A percentile compares a stretch with the other conserved stretches of the same genome.
Evolutionary conservation across 495 filamentous ascomycete genomes (phyloP).

Genomic region (Pyrenula aspistea): DNA sequence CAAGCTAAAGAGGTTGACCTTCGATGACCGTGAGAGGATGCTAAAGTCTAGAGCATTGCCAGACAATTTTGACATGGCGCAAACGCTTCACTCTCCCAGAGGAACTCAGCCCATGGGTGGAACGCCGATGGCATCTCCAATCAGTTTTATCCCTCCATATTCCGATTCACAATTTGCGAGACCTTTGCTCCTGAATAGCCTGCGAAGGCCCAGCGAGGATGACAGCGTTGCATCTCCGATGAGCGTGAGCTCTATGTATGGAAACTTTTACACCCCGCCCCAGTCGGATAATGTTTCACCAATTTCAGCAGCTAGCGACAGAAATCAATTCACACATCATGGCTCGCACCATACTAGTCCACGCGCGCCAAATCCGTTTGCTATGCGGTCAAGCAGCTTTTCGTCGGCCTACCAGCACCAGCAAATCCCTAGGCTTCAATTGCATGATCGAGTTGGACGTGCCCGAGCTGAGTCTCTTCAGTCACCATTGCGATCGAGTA

Average conservation of each 20-base stretch:
- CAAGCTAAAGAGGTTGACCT: slow-evolving; percentile 88
- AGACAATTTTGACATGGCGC: slow-evolving; percentile 84
- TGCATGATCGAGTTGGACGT: slow-evolving; percentile 20
- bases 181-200: slow-evolving; percentile 24
- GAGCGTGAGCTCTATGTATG: slow-evolving; percentile 28
- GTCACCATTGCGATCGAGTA: slow-evolving; percentile 8
- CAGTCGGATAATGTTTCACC: slow-evolving; percentile 17
- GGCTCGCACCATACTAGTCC: slow-evolving; percentile 22
- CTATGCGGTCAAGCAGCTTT: slow-evolving; percentile 27
- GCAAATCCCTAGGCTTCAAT: slow-evolving; percentile 20
- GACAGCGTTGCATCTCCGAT: slow-evolving; percentile 32
- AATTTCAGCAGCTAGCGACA: slow-evolving; percentile 16
- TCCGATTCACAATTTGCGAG: slow-evolving; percentile 12
- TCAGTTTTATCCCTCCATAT: slow-evolving; percentile 9
- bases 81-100: slow-evolving; percentile 70
- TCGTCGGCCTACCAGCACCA: slow-evolving; percentile 24
- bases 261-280: slow-evolving; percentile 27
- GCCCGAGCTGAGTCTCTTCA: slow-evolving; percentile 15
- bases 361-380: slow-evolving; percentile 22
- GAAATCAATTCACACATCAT: slow-evolving; percentile 17
- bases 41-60: slow-evolving; percentile 86
- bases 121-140: slow-evolving; percentile 21
- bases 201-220: slow-evolving; percentile 26
- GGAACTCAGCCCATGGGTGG: slow-evolving; percentile 18
- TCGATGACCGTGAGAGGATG: slow-evolving; percentile 87